These are phyloP conservation scores for Phytopythium vexans DNA, from an alignment of 352 stramenopile genomes.

Conservation along the genomic window DNA sequence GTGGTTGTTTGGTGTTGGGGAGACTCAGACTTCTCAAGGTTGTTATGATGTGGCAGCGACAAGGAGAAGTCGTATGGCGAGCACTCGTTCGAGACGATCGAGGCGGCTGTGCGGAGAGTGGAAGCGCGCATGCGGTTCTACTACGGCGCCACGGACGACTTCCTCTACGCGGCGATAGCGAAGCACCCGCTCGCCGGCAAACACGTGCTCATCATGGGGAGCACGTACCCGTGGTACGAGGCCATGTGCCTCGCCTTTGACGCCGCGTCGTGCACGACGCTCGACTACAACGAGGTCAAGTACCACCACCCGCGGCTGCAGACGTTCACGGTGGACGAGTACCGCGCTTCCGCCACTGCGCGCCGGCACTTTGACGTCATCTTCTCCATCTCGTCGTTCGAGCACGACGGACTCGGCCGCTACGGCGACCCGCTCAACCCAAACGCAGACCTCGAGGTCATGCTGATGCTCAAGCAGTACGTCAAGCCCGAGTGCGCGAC, in stretches of 20 bases:
- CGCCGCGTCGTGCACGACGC: slow-evolving; percentile 32
- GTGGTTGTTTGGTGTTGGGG: not conserved
- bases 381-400: slow-evolving; percentile 38
- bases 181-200: slow-evolving; percentile 24
- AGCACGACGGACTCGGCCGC: slow-evolving; percentile 71
- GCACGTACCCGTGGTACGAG: slow-evolving; percentile 37
- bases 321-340: slow-evolving; percentile 34
- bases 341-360: slow-evolving; percentile 8
- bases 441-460: slow-evolving; percentile 49
- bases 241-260: slow-evolving; percentile 25
- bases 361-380: slow-evolving; percentile 28
- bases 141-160: slow-evolving; percentile 25
- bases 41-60: slow-evolving; percentile 5
- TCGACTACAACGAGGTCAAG: slow-evolving; percentile 29
- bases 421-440: slow-evolving; percentile 64
- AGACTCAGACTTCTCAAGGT: not conserved
- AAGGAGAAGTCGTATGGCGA: slow-evolving; percentile 20
- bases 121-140: slow-evolving; percentile 12
- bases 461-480: slow-evolving; percentile 29
- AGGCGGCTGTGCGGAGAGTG: slow-evolving; percentile 17
- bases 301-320: slow-evolving; percentile 29
- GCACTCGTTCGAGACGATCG: slow-evolving; percentile 22
- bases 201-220: slow-evolving; percentile 37
- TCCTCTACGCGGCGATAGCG: slow-evolving; percentile 18
- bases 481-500: slow-evolving; percentile 6